Base-by-base conservation (phyloP, 345 rosid genomes). In the Eutrema yunnanense region DNA sequence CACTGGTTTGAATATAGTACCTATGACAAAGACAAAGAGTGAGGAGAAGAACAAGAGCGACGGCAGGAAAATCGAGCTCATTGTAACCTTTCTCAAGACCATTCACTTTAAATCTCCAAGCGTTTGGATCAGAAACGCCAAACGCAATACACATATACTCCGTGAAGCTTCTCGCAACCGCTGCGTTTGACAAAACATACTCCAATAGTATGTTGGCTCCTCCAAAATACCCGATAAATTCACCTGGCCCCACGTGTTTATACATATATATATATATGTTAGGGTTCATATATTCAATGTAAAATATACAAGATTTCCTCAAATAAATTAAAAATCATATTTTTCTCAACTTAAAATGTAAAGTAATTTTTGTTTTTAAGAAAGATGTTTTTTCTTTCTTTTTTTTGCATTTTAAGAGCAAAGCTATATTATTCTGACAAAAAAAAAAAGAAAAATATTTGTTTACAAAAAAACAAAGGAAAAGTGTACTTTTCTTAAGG, bases 131-230 rank as follows among this genome's bases (percentile, higher is more conserved):
- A 16, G 65, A 77, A 32, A 78, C 81, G 30, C 97, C 98, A 67
- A 90, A 69, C 12, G 97, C 84, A 9, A 80, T 77, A 76, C 93
- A 86, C 36, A 88, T 60, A 70, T 93, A 90, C 60, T 90, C 93
- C 2, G 97, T 93, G 52, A 93, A 93, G 70, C 78, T 88, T 82
- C 98, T 86, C 16, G 98, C 94, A 6, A 88, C 97, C 26, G 89
- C 98, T 6, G 97, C 98, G 72, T 93, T 93, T 51, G 98, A 93
- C 59, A 93, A 60, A n/a, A 93, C 97, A 72, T 93, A 93, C 80
- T 90, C 98, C 88, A 93, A 79, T 13, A 93, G 71, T 78, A 93
- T 90, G 78, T 93, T 93, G 47, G 87, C 84, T 56, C 98, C 98
- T 41, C 89, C 98, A 71, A 93, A 88, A 71, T 90, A 93, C 16